phyloP scores from a whole-genome alignment of 805 yeast species.

The Priceomyces castillae region DNA sequence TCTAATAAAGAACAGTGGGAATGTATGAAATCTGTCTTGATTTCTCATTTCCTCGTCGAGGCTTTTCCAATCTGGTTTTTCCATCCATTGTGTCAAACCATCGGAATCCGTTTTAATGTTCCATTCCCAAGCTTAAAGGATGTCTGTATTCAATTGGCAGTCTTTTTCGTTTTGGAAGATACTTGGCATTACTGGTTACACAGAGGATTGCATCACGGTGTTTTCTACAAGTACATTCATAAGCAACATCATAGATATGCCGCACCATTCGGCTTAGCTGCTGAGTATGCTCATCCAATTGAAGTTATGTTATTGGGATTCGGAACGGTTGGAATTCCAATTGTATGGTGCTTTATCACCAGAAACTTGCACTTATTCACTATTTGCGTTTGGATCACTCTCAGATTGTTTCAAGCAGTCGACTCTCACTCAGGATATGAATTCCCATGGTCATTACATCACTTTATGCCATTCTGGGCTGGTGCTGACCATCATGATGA shows the following conservation, averaged over 20 bases:
- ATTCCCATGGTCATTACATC: slow-evolving; percentile 94
- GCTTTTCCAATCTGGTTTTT: slow-evolving; percentile 96
- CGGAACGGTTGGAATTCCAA: slow-evolving; percentile 96
- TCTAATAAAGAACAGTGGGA: slow-evolving; percentile 85
- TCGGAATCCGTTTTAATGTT: slow-evolving; percentile 74
- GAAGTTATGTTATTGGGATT: slow-evolving; percentile 89
- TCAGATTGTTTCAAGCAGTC: slow-evolving; percentile 92
- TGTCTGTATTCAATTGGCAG: slow-evolving; percentile 61
- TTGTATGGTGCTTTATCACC: slow-evolving; percentile 74
- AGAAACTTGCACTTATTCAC: slow-evolving; percentile 83
- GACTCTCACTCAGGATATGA: slow-evolving; percentile 98
- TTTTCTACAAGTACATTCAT: slow-evolving; percentile 88
- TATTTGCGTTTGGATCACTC: slow-evolving; percentile 81
- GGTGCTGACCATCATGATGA: slow-evolving; percentile 98
- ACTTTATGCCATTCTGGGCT: slow-evolving; percentile 94
- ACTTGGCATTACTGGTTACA: slow-evolving; percentile 98
- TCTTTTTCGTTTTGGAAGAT: slow-evolving; percentile 86
- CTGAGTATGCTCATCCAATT: slow-evolving; percentile 96
- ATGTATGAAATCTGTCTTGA: slow-evolving; percentile 79
- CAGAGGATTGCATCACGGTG: slow-evolving; percentile 83
- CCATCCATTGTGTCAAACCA: slow-evolving; percentile 83
- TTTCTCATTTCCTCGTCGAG: slow-evolving; percentile 88
- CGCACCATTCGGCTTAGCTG: slow-evolving; percentile 96
- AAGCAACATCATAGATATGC: slow-evolving; percentile 98
- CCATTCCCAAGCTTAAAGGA: slow-evolving; percentile 76